A percentile compares a stretch with the other conserved stretches of the same genome.
These are phyloP conservation scores for Sphagnum tenellum DNA, from an alignment of 225 moss, liverwort and hornwort species.

Conservation along the genomic window DNA sequence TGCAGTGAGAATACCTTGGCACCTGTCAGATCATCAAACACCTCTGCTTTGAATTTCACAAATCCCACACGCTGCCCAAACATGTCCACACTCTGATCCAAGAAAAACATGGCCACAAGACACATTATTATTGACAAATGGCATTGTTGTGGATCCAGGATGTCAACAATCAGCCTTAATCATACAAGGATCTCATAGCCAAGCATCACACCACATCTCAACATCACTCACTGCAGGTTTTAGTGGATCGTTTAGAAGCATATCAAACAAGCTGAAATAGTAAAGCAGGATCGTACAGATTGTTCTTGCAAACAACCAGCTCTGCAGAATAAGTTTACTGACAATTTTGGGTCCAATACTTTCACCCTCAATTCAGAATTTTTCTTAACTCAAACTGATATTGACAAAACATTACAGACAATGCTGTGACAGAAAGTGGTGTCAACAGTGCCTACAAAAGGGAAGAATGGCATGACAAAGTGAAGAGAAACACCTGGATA, in stretches of 20 bases:
- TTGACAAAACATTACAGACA: no score
- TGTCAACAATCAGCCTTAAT: background rate
- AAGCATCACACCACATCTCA: background rate
- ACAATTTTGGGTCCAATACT: no score
- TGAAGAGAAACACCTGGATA: constrained; percentile 53
- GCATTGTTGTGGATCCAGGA: constrained; percentile 4
- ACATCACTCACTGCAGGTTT: background rate
- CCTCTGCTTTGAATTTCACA: constrained; percentile 94
- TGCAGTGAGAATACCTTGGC: constrained; percentile 40
- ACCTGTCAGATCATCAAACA: constrained; percentile 67
- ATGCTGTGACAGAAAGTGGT: no score
- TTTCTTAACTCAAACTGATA: no score
- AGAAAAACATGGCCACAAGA: constrained; percentile 4
- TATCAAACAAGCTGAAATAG: background rate
- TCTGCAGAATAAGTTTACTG: no score
- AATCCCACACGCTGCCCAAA: constrained; percentile 87
- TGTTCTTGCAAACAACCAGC: no score
- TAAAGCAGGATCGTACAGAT: no score
- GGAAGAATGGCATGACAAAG: no score
- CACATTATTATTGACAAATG: background rate
- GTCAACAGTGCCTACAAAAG: no score
- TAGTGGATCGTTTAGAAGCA: background rate
- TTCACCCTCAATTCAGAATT: no score
- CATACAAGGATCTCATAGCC: background rate
- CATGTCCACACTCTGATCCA: constrained; percentile 69